Evolutionary conservation across 306 rosid species (phyloP).

Genomic region (Benincasa hispida): DNA sequence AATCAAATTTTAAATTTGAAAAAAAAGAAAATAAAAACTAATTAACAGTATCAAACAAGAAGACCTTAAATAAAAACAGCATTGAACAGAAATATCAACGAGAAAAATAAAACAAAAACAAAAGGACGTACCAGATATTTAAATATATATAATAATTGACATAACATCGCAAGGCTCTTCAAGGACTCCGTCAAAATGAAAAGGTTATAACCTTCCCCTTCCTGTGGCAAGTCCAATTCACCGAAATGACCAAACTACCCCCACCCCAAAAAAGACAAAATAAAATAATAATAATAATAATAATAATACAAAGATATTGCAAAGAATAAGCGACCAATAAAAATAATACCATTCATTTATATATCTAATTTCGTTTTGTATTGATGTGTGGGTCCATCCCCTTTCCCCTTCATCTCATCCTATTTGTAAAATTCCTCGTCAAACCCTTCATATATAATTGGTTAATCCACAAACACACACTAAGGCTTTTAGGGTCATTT

Average conservation of each 20-base stretch:
- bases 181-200: not conserved
- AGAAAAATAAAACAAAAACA: not conserved
- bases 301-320: no score
- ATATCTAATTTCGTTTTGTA: not conserved
- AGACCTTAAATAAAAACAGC: no score
- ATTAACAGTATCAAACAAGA: no score
- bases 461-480: not conserved
- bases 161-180: not conserved
- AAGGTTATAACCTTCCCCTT: not conserved
- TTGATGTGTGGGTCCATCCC: not conserved
- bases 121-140: not conserved
- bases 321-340: no score
- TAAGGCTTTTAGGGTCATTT: not conserved
- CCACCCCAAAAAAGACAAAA: no score
- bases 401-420: not conserved
- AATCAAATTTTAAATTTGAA: no score
- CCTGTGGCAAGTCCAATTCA: not conserved
- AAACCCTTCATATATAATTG: not conserved
- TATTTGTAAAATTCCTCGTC: not conserved
- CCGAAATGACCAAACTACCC: not conserved
- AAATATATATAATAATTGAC: not conserved
- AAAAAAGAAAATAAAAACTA: no score
- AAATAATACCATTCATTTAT: not conserved
- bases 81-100: not conserved
- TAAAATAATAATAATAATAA: no score